Evolutionary conservation across 495 filamentous ascomycete genomes (phyloP), one percentile per base, ranked within the genome.

Genomic region (Penicillium bialowiezense): DNA sequence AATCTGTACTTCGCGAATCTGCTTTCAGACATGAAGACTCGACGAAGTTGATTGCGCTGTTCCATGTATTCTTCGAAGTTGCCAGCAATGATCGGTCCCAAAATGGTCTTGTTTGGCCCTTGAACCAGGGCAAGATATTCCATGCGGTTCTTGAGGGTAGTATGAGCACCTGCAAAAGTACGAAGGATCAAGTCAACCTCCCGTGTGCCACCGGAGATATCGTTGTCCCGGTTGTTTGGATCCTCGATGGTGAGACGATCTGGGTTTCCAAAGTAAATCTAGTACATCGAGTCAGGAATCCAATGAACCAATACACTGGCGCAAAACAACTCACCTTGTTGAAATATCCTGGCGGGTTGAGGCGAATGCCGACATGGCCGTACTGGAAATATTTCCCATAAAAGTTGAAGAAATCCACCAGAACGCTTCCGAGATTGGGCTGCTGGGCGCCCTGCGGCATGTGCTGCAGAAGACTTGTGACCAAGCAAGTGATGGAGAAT

Each of bases 401-500:
- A 9, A 91, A 82, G 42, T 93, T 80, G 5, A 97, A 76, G 60
- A 98, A 97, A 37, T 89, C 77, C 65, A 97, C 79, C 1, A 98
- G 72, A 10, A 92, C 69, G 44, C 88, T 75, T 14, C 90, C 93
- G 2, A 95, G 74, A 59, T 92, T 81, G 6, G 83, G 74, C 33
- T 80, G 71, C 56, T 86, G 64, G 21, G 77, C 71, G 12, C 76
- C 69, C 39, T 84, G 75, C 3, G 90, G 89, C 71, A 87, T 77
- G 48, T 85, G 79, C 56, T 96, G 86, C 13, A 97, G 68, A 54
- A 96, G 72, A 65, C 84, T 90, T 41, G 89, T 84, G n/a, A 97
- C 88, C 34, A 98, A 77, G 70, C 95, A 98, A 33, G 87, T 96
- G 43, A 95, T 86, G 1, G 90, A 87, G 59, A 97, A 97, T 1